Conservation (phyloP, 768 basidiomycete genomes). For the Boletus rufocinnamomeus region DNA sequence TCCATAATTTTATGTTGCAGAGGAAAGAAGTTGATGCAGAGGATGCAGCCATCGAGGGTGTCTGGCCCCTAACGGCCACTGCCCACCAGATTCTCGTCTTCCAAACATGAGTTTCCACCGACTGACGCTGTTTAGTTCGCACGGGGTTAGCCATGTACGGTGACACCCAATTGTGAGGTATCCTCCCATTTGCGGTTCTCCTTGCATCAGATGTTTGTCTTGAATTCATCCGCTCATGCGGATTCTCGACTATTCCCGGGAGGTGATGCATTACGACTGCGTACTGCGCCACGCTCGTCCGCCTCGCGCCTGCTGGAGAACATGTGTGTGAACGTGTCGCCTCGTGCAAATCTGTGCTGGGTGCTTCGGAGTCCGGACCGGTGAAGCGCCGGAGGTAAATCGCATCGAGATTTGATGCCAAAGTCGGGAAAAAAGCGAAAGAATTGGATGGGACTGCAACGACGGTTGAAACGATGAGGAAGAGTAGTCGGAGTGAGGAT, state of each 20-base stretch:
- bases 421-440: neutral
- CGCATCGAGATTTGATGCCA: constrained; percentile 1
- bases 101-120: constrained; percentile 9
- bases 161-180: neutral
- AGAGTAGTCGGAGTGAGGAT: neutral
- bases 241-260: neutral
- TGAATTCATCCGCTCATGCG: neutral
- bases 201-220: neutral
- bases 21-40: constrained; percentile 33
- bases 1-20: constrained; percentile 35
- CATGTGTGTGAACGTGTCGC: constrained; percentile 7
- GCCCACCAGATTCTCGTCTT: constrained; percentile 38
- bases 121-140: neutral
- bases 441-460: neutral
- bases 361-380: neutral
- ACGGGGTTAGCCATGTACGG: neutral
- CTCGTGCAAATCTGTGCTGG: constrained; percentile 2
- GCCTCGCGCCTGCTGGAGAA: constrained; percentile 12
- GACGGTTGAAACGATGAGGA: neutral
- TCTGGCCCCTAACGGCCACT: constrained; percentile 34
- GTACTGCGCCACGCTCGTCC: constrained; percentile 5
- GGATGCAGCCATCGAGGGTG: constrained; percentile 29
- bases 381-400: neutral
- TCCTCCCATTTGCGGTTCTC: neutral
- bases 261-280: neutral